Evolutionary conservation across 805 yeast species (phyloP), one percentile per base, ranked within the genome.

Genomic region (Yueomyces sinensis): DNA sequence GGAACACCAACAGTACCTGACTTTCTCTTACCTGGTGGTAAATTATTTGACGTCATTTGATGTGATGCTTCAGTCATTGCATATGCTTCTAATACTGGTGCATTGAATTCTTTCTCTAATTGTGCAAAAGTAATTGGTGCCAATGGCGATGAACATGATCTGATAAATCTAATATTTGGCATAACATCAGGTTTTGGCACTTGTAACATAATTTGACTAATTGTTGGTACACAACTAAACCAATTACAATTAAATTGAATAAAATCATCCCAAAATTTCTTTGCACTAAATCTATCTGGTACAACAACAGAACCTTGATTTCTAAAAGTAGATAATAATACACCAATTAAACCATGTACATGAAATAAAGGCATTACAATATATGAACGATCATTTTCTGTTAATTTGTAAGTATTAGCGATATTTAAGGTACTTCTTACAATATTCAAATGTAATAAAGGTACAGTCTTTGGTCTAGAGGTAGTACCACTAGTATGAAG

Each of bases 51-150:
- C 9, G 82, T 73, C 76, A 78, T 79, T 53, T 78, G 84, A 52
- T 78, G 86, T n/a, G 82, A 66, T 1, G 82, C 82, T 50, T 78
- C 87, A 2, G 86, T 78, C 83, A 78, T 77, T 4, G 84, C 86
- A 48, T 78, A 78, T 0, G 86, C 86, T 52, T 78, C 87, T 13
- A 77, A 49, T 0, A 78, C 84, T 1, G 84, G 84, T 0, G 82
- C 78, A 7, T 67, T 58, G 52, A 78, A 72, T 22, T 65, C 61
- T 32, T 56, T 39, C 44, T 78, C 86, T 32, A 78, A 59, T 50
- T 67, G 63, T 35, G 61, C 61, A 59, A 78, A 70, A 5, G 75
- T 74, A 1, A 74, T 53, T 2, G 83, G 82, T 1, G 84, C 82
- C 45, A 78, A 61, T 5, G 83, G 68, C 1, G 83, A 68, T 1